These are phyloP conservation scores for Trypanosoma lewisi DNA, from an alignment of 208 protist genomes.

Conservation along the genomic window DNA sequence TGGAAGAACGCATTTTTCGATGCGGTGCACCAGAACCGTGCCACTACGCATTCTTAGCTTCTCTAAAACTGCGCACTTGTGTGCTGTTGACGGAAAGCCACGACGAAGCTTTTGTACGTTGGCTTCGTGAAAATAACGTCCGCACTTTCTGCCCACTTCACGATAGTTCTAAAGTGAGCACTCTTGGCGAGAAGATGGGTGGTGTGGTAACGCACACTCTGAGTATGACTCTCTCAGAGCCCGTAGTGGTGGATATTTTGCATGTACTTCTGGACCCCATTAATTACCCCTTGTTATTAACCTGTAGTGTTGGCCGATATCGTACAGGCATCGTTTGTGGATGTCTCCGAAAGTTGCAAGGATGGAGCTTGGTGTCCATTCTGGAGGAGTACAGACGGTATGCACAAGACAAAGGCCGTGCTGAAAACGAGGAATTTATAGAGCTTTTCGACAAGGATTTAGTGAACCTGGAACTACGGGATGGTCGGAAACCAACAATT, in stretches of 20 bases:
- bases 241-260: slow-evolving; percentile 90
- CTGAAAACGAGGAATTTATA: slow-evolving; percentile 99
- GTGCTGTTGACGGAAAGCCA: slow-evolving; percentile 94
- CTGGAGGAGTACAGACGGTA: slow-evolving; percentile 97
- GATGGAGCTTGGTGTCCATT: slow-evolving; percentile 98
- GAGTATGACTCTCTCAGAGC: slow-evolving; percentile 82
- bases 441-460: slow-evolving; percentile 99
- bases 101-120: slow-evolving; percentile 90
- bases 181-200: slow-evolving; percentile 19
- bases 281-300: slow-evolving; percentile 96
- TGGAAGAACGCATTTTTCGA: slow-evolving; percentile 96
- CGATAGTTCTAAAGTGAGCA: slow-evolving; percentile 27
- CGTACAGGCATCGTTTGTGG: slow-evolving; percentile 97
- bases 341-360: slow-evolving; percentile 97
- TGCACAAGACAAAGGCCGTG: slow-evolving; percentile 89
- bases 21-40: slow-evolving; percentile 94
- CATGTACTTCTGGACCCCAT: slow-evolving; percentile 92
- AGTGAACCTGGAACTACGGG: slow-evolving; percentile 78
- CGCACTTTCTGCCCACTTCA: slow-evolving; percentile 66
- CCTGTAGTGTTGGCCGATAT: slow-evolving; percentile 96
- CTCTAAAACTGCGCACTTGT: slow-evolving; percentile 93
- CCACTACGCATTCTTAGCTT: slow-evolving; percentile 97
- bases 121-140: slow-evolving; percentile 93
- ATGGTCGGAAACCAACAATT: slow-evolving; percentile 63
- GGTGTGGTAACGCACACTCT: slow-evolving; percentile 24